Evolutionary conservation across 1,284 basidiomycete species (phyloP).

Genomic region (Boletellus sp.): DNA sequence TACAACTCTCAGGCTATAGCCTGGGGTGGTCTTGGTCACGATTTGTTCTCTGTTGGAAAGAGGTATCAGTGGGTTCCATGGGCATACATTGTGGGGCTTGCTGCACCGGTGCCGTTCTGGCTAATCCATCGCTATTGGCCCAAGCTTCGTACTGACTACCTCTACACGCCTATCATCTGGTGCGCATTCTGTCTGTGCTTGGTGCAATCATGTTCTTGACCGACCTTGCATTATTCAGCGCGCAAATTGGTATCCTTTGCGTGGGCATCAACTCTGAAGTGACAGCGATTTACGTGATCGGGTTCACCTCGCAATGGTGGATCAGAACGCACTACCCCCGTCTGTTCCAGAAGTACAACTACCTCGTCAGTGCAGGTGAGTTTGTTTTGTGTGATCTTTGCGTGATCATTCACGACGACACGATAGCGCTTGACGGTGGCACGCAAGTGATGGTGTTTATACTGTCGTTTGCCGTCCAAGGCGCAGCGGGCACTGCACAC

Average conservation of each 20-base stretch:
- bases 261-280: constrained; percentile 48
- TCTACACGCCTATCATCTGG: constrained; percentile 46
- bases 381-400: too few species aligned
- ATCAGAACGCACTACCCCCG: constrained; percentile 52
- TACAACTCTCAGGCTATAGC: constrained; percentile 63
- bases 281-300: constrained; percentile 43
- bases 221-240: constrained; percentile 10
- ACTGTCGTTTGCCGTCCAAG: too few species aligned
- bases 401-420: too few species aligned
- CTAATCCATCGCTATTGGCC: constrained; percentile 43
- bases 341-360: constrained; percentile 54
- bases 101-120: constrained; percentile 56
- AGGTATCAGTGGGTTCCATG: constrained; percentile 58
- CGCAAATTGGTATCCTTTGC: constrained; percentile 38
- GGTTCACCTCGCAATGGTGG: constrained; percentile 55
- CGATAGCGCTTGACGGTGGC: too few species aligned
- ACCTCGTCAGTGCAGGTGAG: too few species aligned
- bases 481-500: too few species aligned
- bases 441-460: too few species aligned
- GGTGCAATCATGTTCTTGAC: neutral
- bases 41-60: constrained; percentile 51
- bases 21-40: constrained; percentile 60
- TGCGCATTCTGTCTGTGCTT: constrained; percentile 11
- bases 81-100: constrained; percentile 53
- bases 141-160: constrained; percentile 40